These are phyloP conservation scores for Ramularia endophylla DNA, from an alignment of 2,329 filamentous ascomycete species.

Conservation along the genomic window DNA sequence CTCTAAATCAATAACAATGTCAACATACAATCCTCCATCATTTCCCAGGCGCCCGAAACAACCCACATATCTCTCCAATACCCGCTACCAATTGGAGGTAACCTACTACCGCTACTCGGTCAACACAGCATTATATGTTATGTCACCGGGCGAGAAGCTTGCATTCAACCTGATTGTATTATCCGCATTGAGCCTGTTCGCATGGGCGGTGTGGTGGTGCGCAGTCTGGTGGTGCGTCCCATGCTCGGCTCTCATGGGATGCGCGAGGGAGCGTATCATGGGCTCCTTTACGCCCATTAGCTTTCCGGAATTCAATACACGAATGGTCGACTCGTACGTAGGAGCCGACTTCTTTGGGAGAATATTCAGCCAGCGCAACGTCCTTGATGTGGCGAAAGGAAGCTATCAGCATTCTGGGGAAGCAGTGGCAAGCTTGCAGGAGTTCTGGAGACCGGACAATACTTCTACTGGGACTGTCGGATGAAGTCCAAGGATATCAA, in stretches of 20 bases:
- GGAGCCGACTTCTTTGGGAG: no score
- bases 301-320: no score
- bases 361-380: not conserved
- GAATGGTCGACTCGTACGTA: no score
- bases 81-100: slow-evolving; percentile 20
- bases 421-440: slow-evolving; percentile 9
- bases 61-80: slow-evolving; percentile 14
- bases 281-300: no score
- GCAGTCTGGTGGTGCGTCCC: no score
- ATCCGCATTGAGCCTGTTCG: slow-evolving; percentile 13
- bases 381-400: slow-evolving; percentile 8
- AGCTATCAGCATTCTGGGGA: slow-evolving; percentile 12
- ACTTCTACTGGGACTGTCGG: no score
- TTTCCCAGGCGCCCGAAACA: slow-evolving; percentile 20
- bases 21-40: slow-evolving; percentile 21
- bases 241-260: no score
- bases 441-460: not conserved
- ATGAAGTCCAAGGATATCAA: no score
- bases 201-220: no score
- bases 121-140: slow-evolving; percentile 25
- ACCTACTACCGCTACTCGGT: slow-evolving; percentile 26
- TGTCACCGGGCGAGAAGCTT: slow-evolving; percentile 25
- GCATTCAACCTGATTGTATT: slow-evolving; percentile 24
- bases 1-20: slow-evolving; percentile 13
- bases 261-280: no score